These are phyloP conservation scores for Fraxinus cuspidata DNA, from an alignment of 257 asterid species.

Conservation along the genomic window DNA sequence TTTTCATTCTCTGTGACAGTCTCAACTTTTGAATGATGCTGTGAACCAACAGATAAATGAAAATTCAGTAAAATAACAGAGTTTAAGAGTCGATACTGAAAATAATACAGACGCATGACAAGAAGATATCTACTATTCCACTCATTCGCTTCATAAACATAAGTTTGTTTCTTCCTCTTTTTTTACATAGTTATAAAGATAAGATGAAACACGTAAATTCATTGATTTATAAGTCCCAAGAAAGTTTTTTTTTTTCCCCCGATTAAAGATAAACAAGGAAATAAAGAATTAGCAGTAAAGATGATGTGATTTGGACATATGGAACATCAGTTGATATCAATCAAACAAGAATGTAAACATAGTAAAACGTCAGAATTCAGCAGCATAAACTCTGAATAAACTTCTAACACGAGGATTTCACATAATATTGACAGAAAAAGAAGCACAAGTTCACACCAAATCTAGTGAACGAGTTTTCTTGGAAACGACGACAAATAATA, in stretches of 20 bases:
- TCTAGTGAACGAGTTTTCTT: not conserved
- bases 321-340: not conserved
- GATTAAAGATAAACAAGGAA: not conserved
- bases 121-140: constrained; percentile 14
- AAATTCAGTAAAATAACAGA: constrained; percentile 19
- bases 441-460: not conserved
- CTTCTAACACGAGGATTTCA: not conserved
- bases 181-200: not conserved
- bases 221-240: not conserved
- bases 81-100: constrained; percentile 16
- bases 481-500: not conserved
- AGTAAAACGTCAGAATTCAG: not conserved
- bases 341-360: not conserved
- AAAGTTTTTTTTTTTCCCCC: not conserved
- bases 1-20: constrained; percentile 59
- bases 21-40: constrained; percentile 61
- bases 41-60: constrained; percentile 30
- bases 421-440: not conserved
- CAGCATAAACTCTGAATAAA: not conserved
- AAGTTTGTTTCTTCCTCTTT: constrained; percentile 4
- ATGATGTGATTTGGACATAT: not conserved
- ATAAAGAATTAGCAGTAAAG: not conserved
- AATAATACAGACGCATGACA: constrained; percentile 5
- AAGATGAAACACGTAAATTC: not conserved
- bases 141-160: not conserved